Evolutionary conservation across 768 basidiomycete genomes (phyloP).

Genomic region (Lepiota venenata): DNA sequence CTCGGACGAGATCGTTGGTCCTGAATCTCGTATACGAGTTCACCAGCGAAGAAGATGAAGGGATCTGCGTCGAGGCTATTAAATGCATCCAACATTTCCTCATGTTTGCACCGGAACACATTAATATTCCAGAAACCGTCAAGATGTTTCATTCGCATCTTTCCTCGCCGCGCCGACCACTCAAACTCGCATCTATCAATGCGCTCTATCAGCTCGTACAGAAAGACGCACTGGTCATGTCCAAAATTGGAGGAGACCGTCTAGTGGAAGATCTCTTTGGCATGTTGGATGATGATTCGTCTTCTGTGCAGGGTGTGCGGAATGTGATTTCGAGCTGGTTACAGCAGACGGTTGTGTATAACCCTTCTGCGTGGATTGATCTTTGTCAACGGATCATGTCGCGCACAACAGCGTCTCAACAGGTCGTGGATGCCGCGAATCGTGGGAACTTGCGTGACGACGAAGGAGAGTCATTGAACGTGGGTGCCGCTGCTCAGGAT

Average conservation of each 20-base stretch:
- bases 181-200: slow-evolving; percentile 94
- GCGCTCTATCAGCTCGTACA: slow-evolving; percentile 97
- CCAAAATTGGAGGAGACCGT: slow-evolving; percentile 88
- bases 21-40: slow-evolving; percentile 86
- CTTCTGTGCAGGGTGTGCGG: slow-evolving; percentile 88
- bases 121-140: slow-evolving; percentile 79
- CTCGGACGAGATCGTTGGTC: slow-evolving; percentile 73
- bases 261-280: slow-evolving; percentile 94
- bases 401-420: slow-evolving; percentile 82
- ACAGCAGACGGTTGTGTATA: slow-evolving; percentile 87
- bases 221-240: slow-evolving; percentile 88
- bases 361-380: slow-evolving; percentile 98
- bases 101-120: slow-evolving; percentile 88
- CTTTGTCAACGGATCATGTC: slow-evolving; percentile 97
- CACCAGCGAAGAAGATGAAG: slow-evolving; percentile 81
- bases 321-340: slow-evolving; percentile 95
- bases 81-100: slow-evolving; percentile 95
- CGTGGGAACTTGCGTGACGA: slow-evolving; percentile 69
- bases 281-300: slow-evolving; percentile 86
- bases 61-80: slow-evolving; percentile 89
- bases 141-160: slow-evolving; percentile 76
- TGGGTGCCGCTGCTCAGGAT: slow-evolving; percentile 46
- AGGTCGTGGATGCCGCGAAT: slow-evolving; percentile 61
- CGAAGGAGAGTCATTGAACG: slow-evolving; percentile 88
- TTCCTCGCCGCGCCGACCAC: slow-evolving; percentile 73